Base-by-base conservation (phyloP, 495 filamentous ascomycete species). In the Penicillium steckii region DNA sequence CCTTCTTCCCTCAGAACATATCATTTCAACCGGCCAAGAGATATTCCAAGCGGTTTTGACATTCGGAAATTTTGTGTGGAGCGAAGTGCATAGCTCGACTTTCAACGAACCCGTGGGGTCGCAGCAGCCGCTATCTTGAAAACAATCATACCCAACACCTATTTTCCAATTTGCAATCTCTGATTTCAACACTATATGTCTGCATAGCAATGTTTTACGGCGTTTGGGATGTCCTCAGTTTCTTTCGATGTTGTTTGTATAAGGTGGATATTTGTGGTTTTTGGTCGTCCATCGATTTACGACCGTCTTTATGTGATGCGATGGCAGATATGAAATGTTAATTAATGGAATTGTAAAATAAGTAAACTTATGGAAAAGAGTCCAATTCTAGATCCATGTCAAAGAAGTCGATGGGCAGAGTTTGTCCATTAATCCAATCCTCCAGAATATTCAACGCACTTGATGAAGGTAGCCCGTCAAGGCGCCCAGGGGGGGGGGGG, bases 11-110 rank as follows among this genome's bases (percentile, higher is more conserved):
- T 84, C 81, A 27, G 86, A 92, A 50, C 79, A 96, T 54, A 98
- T 98, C 46, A 68, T 96, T 4, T 93, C 94, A 0, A 93, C 91
- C 0, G 94, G 94, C 2, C 83, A 89, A 68, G 94, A 98, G 66
- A 77, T 90, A 18, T 85, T 92, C 58, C 84, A 86, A 42, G 89
- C 91, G 0, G 72, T 96, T 30, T 77, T 90, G 55, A 89, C 90
- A 54, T 84, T 96, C 55, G 91, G 89, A 0, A 79, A 86, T 44
- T 95, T 87, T 62, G 69, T 94, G 40, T 72, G 88, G 43, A 69
- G 66, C 3, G 70, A 75, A 65, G 44, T 57, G 49, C 8, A 5
- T 24, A 21, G 8, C 29, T 42, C 17, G 44, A 53, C 18, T 23
- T 22, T 33, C 7, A 10, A 21, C n/a, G 27, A 22, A 24, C 26